Conservation (phyloP, 1,284 basidiomycete species). For the Austropuccinia psidii region DNA sequence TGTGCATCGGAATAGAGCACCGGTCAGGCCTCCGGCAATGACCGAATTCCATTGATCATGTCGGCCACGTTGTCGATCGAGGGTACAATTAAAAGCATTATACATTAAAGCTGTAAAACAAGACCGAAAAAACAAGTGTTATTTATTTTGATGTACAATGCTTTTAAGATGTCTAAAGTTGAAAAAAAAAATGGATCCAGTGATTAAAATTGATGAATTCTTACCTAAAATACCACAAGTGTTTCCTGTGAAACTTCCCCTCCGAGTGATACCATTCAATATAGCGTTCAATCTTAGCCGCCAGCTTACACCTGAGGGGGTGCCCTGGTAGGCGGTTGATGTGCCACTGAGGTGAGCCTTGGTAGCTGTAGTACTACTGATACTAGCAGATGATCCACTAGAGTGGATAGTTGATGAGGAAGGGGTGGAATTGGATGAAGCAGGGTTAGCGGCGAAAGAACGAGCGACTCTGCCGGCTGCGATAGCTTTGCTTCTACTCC, state of each 20-base stretch:
- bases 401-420: constrained; percentile 37
- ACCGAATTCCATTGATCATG: constrained; percentile 88
- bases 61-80: constrained; percentile 70
- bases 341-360: constrained; percentile 34
- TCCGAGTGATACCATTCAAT: constrained; percentile 88
- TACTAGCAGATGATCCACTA: constrained; percentile 26
- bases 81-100: constrained; percentile 89
- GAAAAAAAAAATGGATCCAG: background rate
- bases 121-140: background rate
- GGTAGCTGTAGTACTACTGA: constrained; percentile 33
- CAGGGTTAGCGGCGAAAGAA: constrained; percentile 32
- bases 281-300: constrained; percentile 92
- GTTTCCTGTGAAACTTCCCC: constrained; percentile 97
- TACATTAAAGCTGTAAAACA: constrained; percentile 73
- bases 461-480: constrained; percentile 34
- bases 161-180: too few relatives aligned
- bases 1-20: constrained; percentile 86
- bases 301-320: constrained; percentile 32
- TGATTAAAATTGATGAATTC: constrained; percentile 39
- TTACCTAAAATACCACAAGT: constrained; percentile 91
- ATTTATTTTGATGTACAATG: too few relatives aligned
- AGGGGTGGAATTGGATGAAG: constrained; percentile 32
- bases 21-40: constrained; percentile 81
- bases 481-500: constrained; percentile 58
- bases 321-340: constrained; percentile 31